phyloP scores from a whole-genome alignment of 2,329 filamentous ascomycete genomes.

The Diaporthe helianthi region DNA sequence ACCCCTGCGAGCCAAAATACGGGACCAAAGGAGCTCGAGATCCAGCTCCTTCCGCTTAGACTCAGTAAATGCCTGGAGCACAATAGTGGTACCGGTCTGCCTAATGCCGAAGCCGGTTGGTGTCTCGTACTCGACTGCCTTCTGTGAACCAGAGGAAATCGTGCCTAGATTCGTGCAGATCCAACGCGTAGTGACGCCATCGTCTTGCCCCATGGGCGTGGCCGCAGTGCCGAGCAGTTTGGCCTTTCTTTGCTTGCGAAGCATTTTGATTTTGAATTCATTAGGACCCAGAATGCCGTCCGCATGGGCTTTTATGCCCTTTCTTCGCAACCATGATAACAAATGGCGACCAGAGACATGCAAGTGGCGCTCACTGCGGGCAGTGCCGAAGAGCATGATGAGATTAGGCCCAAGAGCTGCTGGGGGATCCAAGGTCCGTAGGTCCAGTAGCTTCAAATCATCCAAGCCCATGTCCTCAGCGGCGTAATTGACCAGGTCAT shows the following conservation, averaged over 20 bases:
- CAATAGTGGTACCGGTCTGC: conserved; percentile 57
- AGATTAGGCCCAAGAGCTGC: conserved; percentile 87
- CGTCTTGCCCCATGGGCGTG: conserved; percentile 70
- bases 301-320: conserved; percentile 77
- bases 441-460: conserved; percentile 78
- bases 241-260: conserved; percentile 80
- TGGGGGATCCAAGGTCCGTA: conserved; percentile 84
- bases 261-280: conserved; percentile 86
- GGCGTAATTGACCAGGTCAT: conserved; percentile 76
- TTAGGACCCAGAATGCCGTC: conserved; percentile 90
- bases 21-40: conserved; percentile 60
- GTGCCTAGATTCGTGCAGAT: conserved; percentile 90
- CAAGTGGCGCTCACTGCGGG: conserved; percentile 90
- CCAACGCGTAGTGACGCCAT: conserved; percentile 93
- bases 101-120: conserved; percentile 79
- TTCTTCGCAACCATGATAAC: conserved; percentile 81
- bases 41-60: conserved; percentile 58
- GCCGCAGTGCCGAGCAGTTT: conserved; percentile 78
- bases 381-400: conserved; percentile 91
- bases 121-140: conserved; percentile 52
- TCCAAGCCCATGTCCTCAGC: conserved; percentile 88
- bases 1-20: conserved; percentile 42
- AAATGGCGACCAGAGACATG: conserved; percentile 91
- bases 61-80: conserved; percentile 66
- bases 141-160: conserved; percentile 62